A percentile compares a stretch with the other conserved stretches of the same genome.
Evolutionary conservation across 2,329 filamentous ascomycete genomes (phyloP).

Genomic region (Aspergillus sergii): DNA sequence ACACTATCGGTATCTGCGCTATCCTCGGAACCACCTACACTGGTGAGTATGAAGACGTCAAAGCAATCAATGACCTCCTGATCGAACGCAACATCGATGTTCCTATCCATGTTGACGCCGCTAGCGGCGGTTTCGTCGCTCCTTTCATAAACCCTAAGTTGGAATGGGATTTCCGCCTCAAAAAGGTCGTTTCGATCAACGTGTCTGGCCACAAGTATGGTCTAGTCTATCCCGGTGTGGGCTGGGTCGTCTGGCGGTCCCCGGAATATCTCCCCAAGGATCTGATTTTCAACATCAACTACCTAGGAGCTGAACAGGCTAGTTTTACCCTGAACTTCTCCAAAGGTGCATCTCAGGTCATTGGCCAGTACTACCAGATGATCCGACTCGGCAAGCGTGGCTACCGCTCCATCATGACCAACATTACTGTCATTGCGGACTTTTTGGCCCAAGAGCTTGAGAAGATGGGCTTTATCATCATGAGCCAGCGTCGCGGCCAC

Average conservation of each 20-base stretch:
- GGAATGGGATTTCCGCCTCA: slow-evolving; percentile 88
- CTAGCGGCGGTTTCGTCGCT: slow-evolving; percentile 87
- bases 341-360: slow-evolving; percentile 90
- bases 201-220: slow-evolving; percentile 90
- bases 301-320: slow-evolving; percentile 90
- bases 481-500: slow-evolving; percentile 75
- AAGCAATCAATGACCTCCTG: slow-evolving; percentile 86
- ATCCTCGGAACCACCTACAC: slow-evolving; percentile 95
- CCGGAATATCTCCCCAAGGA: slow-evolving; percentile 84
- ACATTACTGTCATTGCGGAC: slow-evolving; percentile 86
- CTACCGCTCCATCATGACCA: slow-evolving; percentile 91
- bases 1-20: slow-evolving; percentile 85
- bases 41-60: slow-evolving; percentile 92
- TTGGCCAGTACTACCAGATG: slow-evolving; percentile 96
- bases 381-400: slow-evolving; percentile 92
- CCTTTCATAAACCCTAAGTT: slow-evolving; percentile 85
- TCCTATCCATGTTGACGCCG: slow-evolving; percentile 92
- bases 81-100: slow-evolving; percentile 73
- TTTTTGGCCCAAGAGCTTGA: slow-evolving; percentile 77
- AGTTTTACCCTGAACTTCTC: slow-evolving; percentile 98
- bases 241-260: slow-evolving; percentile 88
- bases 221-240: slow-evolving; percentile 83
- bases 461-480: slow-evolving; percentile 79
- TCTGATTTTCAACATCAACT: slow-evolving; percentile 99
- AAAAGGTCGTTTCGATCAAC: slow-evolving; percentile 91